Conservation (phyloP, 306 rosid genomes). For the Rosa persica region DNA sequence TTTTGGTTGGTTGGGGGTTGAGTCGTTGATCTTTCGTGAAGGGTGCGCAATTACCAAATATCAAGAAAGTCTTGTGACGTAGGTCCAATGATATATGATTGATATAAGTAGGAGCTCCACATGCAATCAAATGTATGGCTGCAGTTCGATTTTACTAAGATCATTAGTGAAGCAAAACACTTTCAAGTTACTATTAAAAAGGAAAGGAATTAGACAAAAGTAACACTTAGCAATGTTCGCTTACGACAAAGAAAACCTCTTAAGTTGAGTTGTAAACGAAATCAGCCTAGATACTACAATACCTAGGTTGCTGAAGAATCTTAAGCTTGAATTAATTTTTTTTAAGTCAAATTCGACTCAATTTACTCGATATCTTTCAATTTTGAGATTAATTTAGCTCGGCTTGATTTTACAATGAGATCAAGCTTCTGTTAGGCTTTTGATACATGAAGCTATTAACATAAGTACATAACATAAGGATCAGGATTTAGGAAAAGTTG, state of each 20-base stretch:
- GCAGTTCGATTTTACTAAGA: neutral
- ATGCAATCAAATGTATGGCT: neutral
- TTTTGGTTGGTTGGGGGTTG: constrained; percentile 17
- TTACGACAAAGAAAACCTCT: too few relatives aligned
- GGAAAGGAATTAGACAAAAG: neutral
- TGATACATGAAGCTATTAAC: neutral
- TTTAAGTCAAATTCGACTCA: neutral
- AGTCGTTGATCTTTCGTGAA: constrained; percentile 28
- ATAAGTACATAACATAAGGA: neutral
- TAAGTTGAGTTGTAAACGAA: too few relatives aligned
- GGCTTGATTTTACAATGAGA: neutral
- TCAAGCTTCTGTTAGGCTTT: too few relatives aligned
- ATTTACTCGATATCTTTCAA: neutral
- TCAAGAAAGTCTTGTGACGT: constrained; percentile 25
- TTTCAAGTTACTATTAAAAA: neutral
- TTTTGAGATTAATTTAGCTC: neutral
- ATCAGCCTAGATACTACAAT: too few relatives aligned
- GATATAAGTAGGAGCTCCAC: neutral
- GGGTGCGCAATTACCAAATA: constrained; percentile 36
- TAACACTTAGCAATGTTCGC: neutral
- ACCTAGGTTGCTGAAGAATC: too few relatives aligned
- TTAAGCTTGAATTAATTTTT: too few relatives aligned
- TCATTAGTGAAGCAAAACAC: neutral
- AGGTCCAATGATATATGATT: constrained; percentile 33
- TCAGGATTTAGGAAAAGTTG: neutral